Evolutionary conservation across 1,139 yeast species (phyloP).

Genomic region (Suhomyces ambrosiae): DNA sequence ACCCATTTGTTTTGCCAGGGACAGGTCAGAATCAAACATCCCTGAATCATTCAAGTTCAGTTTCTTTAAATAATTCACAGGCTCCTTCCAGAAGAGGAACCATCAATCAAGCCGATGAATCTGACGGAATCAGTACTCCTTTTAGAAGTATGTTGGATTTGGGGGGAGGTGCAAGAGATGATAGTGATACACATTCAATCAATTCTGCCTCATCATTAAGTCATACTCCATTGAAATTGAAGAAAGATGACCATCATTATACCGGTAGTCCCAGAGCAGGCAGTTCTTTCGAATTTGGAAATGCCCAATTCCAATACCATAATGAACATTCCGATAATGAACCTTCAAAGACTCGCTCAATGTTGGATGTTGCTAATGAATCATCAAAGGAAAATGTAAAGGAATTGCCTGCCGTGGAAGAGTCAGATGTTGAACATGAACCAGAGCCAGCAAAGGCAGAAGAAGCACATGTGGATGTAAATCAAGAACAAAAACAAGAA

Average conservation of each 20-base stretch:
- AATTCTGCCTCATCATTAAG: slow-evolving; percentile 34
- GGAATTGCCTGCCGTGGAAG: slow-evolving; percentile 27
- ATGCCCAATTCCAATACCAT: neutral
- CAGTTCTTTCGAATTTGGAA: slow-evolving; percentile 2
- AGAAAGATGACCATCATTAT: slow-evolving; percentile 9
- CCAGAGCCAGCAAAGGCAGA: slow-evolving; percentile 1
- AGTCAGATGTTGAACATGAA: slow-evolving; percentile 13
- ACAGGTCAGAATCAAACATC: slow-evolving; percentile 19
- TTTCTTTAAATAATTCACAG: slow-evolving; percentile 31
- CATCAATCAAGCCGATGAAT: slow-evolving; percentile 14
- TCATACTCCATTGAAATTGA: slow-evolving; percentile 17
- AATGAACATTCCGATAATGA: slow-evolving; percentile 5
- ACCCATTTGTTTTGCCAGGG: slow-evolving; percentile 38
- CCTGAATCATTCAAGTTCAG: slow-evolving; percentile 16
- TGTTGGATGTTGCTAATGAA: slow-evolving; percentile 17
- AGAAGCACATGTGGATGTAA: neutral
- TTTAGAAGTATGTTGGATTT: slow-evolving; percentile 47
- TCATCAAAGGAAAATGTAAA: slow-evolving; percentile 5
- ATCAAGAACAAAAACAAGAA: neutral
- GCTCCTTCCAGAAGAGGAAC: slow-evolving; percentile 42
- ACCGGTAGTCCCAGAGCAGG: slow-evolving; percentile 3
- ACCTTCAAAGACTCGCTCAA: slow-evolving; percentile 14
- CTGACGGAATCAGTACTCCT: slow-evolving; percentile 25
- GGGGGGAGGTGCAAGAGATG: slow-evolving; percentile 12
- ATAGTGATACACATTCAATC: slow-evolving; percentile 24